Base-by-base conservation (phyloP, 2,329 filamentous ascomycete species). In the Neonectria sp. region DNA sequence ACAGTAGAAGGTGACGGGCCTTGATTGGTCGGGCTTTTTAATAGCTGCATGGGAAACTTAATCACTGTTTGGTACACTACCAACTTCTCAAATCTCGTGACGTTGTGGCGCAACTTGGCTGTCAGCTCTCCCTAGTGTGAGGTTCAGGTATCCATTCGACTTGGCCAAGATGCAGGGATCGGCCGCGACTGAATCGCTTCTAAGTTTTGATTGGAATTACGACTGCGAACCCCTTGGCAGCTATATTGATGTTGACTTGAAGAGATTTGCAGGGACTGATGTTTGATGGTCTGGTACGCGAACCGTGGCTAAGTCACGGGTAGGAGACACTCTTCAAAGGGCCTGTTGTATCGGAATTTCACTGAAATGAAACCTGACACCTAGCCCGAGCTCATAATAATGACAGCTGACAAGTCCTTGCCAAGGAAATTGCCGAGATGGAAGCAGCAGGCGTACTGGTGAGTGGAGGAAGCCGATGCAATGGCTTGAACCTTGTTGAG, bases 201-300 rank as follows among this genome's bases (percentile, higher is more conserved):
- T n/a, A n/a, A n/a, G n/a, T n/a, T n/a, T n/a, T n/a, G n/a, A n/a
- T n/a, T n/a, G n/a, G n/a, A n/a, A n/a, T n/a, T n/a, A n/a, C n/a
- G n/a, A n/a, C n/a, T n/a, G n/a, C n/a, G n/a, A n/a, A n/a, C n/a
- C n/a, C n/a, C n/a, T n/a, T 6, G 8, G n/a, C 3, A 45, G 8
- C 4, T 2, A 21, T 4, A 1, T n/a, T 4, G 15, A 0, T 8
- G 15, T n/a, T 17, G 2, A 2, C n/a, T 11, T 37, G 4, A 6
- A 15, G 15, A 37, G 35, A 37, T 11, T 37, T 37, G 13, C 13
- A 37, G 35, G 2, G 35, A 37, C 35, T 37, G 1, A 15, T n/a
- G 1, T 6, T 37, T 11, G 12, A 15, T 6, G 13, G 4, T 15
- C 35, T 37, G 4, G 13, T 37, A 6, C 13, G 35, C 35, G 12